Evolutionary conservation across 2,329 filamentous ascomycete species (phyloP).

Genomic region (Penicillium glabrum): DNA sequence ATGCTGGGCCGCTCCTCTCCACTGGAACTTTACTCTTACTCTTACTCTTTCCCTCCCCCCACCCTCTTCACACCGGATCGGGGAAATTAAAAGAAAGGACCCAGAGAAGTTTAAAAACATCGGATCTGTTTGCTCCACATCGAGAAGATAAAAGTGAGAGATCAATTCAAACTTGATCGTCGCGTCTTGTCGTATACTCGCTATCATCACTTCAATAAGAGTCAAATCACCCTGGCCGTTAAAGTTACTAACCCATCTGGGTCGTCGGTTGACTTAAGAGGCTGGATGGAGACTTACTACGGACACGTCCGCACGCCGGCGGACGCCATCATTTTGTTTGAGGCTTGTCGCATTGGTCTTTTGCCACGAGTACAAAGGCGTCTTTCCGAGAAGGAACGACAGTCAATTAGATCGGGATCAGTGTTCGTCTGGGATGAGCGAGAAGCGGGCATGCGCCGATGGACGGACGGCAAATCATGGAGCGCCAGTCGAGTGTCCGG

Average conservation of each 20-base stretch:
- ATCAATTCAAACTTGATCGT: neutral
- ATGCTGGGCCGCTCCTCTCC: slow-evolving; percentile 20
- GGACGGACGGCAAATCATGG: slow-evolving; percentile 99
- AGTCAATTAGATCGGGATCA: slow-evolving; percentile 92
- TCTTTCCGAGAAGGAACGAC: slow-evolving; percentile 93
- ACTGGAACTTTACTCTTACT: slow-evolving; percentile 14
- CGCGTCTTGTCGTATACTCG: neutral
- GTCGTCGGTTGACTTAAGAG: slow-evolving; percentile 23
- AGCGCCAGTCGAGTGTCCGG: slow-evolving; percentile 96
- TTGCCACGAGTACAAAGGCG: slow-evolving; percentile 89
- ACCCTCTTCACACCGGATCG: neutral
- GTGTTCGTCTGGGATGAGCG: slow-evolving; percentile 99
- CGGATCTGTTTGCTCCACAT: neutral
- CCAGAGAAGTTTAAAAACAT: neutral
- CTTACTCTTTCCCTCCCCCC: neutral
- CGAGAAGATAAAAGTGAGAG: neutral
- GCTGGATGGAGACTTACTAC: slow-evolving; percentile 89
- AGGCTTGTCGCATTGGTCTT: slow-evolving; percentile 86
- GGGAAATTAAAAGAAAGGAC: neutral
- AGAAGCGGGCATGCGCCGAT: slow-evolving; percentile 95
- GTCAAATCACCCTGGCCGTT: slow-evolving; percentile 7
- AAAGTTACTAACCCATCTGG: slow-evolving; percentile 10
- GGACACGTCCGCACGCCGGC: slow-evolving; percentile 92
- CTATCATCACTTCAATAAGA: neutral
- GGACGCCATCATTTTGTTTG: slow-evolving; percentile 98